Evolutionary conservation across 2,329 filamentous ascomycete genomes (phyloP).

Genomic region (Graphilbum sp.): DNA sequence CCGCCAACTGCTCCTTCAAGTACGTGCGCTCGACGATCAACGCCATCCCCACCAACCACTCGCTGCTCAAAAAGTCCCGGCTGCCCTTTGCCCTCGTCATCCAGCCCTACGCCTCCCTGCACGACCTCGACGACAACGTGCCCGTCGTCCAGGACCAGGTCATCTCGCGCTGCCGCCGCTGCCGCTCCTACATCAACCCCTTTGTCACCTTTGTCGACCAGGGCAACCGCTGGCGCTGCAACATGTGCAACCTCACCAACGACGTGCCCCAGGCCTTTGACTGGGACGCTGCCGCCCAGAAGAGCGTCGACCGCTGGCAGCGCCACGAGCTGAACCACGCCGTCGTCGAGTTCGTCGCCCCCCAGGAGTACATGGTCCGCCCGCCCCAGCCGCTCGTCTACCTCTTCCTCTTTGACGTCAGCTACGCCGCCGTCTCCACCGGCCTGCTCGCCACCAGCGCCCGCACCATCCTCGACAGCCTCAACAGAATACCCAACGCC

Average conservation of each 20-base stretch:
- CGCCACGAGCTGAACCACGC: conserved; percentile 84
- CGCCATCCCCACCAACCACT: conserved; percentile 81
- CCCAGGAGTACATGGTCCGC: conserved; percentile 98
- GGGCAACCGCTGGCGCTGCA: conserved; percentile 95
- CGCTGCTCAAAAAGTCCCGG: conserved; percentile 89
- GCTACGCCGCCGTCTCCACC: conserved; percentile 75
- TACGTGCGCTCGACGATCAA: conserved; percentile 94
- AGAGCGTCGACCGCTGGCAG: conserved; percentile 83
- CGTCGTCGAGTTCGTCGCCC: conserved; percentile 95
- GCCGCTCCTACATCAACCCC: conserved; percentile 93
- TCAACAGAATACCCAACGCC: conserved; percentile 96
- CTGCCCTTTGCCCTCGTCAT: conserved; percentile 91
- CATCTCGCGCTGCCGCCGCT: conserved; percentile 89
- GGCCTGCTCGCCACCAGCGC: conserved; percentile 85
- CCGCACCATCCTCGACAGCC: conserved; percentile 82
- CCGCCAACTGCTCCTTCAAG: conserved; percentile 82
- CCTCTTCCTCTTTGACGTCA: conserved; percentile 89
- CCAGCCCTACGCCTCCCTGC: conserved; percentile 83
- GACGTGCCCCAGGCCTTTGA: conserved; percentile 98
- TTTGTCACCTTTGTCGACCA: conserved; percentile 95
- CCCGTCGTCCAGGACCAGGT: conserved; percentile 93
- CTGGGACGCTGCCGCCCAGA: conserved; percentile 87
- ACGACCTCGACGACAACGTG: conserved; percentile 81
- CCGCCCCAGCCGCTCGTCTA: conserved; percentile 92
- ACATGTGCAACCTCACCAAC: conserved; percentile 98